A percentile compares a stretch with the other conserved stretches of the same genome.
phyloP scores from a whole-genome alignment of 306 rosid genomes.

The Cyclanthera cordifolia region DNA sequence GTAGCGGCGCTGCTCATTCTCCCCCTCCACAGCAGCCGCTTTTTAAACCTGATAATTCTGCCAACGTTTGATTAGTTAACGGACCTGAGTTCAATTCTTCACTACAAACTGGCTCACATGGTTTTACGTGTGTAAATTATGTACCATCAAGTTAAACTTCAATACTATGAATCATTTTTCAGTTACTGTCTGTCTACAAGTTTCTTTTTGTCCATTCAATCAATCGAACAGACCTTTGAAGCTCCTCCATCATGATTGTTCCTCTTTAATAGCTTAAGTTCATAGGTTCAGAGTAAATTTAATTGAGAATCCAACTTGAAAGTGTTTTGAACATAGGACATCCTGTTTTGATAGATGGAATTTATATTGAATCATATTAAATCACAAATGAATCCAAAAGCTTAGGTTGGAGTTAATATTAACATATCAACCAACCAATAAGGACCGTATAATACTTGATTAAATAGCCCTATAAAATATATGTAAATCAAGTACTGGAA shows the following conservation, averaged over 20 bases:
- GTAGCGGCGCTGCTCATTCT: slow-evolving; percentile 10
- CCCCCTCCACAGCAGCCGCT: slow-evolving; percentile 24
- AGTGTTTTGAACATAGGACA: too few species aligned
- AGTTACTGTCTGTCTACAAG: background rate
- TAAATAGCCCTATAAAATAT: background rate
- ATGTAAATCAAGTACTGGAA: background rate
- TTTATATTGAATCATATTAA: too few species aligned
- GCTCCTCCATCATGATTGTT: background rate
- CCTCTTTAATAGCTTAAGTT: background rate
- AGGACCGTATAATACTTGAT: too few species aligned
- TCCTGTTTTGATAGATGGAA: too few species aligned
- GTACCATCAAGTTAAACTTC: background rate
- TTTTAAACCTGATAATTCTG: slow-evolving; percentile 35
- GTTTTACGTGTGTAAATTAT: background rate
- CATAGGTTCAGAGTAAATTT: too few species aligned
- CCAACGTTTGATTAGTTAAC: slow-evolving; percentile 29
- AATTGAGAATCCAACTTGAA: too few species aligned
- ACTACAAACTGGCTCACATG: background rate
- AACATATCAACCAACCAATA: too few species aligned
- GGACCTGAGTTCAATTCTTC: slow-evolving; percentile 1
- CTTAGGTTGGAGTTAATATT: too few species aligned
- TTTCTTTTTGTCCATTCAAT: background rate
- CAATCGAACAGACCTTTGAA: background rate
- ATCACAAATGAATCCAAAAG: too few species aligned
- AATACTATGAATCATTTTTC: background rate